Evolutionary conservation across 345 rosid species (phyloP).

Genomic region (Salix caprea): DNA sequence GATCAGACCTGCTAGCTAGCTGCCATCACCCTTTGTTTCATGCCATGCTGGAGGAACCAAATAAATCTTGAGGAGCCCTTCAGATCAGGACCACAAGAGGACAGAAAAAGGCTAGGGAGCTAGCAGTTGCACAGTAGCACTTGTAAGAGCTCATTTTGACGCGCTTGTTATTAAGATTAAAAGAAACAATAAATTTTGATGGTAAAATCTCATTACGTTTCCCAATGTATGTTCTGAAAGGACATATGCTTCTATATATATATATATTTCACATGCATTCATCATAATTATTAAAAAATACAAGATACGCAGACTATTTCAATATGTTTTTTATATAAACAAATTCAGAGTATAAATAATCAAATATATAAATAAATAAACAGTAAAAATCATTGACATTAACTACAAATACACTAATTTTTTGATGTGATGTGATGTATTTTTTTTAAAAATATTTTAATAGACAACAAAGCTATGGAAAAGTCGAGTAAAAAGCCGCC

Average conservation of each 20-base stretch:
- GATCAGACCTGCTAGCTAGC: background rate
- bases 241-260: no score
- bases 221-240: background rate
- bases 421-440: no score
- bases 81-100: background rate
- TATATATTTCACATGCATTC: no score
- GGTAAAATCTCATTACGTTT: background rate
- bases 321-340: no score
- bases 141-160: background rate
- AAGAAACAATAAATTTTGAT: background rate
- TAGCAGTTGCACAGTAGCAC: background rate
- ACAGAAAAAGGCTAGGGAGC: background rate
- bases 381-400: no score
- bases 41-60: background rate
- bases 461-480: no score
- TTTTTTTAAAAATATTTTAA: no score
- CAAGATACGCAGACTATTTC: no score
- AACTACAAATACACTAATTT: no score
- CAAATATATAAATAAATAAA: no score
- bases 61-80: background rate
- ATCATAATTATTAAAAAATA: no score
- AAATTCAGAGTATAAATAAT: no score
- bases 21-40: background rate
- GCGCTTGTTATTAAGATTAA: background rate
- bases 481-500: background rate